These are phyloP conservation scores for Jatropha podagrica DNA, from an alignment of 441 rosid genomes.

Conservation along the genomic window DNA sequence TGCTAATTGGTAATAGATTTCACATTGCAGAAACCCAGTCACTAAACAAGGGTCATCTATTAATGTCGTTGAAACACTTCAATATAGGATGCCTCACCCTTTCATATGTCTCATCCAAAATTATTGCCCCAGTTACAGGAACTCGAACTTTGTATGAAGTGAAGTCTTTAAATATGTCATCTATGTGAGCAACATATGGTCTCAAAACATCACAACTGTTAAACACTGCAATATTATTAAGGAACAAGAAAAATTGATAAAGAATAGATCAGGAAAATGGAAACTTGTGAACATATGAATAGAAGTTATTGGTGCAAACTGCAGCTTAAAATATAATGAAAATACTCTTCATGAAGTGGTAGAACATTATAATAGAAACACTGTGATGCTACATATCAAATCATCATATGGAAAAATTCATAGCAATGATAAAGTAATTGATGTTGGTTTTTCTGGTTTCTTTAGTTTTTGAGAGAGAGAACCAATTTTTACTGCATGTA, in stretches of 20 bases:
- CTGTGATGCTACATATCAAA: not conserved
- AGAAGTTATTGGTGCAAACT: not conserved
- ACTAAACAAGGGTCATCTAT: not conserved
- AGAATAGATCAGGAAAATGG: not conserved
- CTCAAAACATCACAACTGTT: conserved; percentile 86
- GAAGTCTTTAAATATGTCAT: conserved; percentile 93
- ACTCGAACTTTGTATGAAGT: conserved; percentile 97
- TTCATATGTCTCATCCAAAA: conserved; percentile 87
- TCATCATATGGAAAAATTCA: not conserved
- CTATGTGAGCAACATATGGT: conserved; percentile 92
- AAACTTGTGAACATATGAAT: not conserved
- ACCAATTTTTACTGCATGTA: not conserved
- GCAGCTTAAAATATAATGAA: not conserved
- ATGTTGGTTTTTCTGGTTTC: not conserved
- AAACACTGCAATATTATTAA: conserved; percentile 64
- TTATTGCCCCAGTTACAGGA: conserved; percentile 97
- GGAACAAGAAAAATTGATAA: conserved; percentile 25
- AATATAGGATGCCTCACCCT: conserved; percentile 54
- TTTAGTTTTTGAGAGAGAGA: not conserved
- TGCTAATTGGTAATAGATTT: not conserved
- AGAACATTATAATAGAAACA: not conserved
- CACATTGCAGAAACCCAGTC: not conserved
- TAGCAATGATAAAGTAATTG: not conserved
- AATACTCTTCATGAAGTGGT: not conserved
- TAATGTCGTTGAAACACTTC: not conserved